These are phyloP conservation scores for Albugo candida DNA, from an alignment of 352 stramenopile species.

Conservation along the genomic window DNA sequence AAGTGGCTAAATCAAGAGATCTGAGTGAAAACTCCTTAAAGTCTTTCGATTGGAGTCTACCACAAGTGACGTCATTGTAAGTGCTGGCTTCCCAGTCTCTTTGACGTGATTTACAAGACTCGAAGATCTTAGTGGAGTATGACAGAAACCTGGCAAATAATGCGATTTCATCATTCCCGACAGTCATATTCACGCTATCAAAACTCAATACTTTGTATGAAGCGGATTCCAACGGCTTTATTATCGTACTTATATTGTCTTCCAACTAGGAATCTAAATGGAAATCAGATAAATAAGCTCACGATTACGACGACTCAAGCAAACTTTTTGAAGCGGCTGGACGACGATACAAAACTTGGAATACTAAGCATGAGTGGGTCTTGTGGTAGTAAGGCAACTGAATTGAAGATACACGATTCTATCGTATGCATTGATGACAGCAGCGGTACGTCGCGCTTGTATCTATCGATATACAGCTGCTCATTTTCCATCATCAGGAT, in stretches of 20 bases:
- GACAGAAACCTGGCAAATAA: slow-evolving; percentile 30
- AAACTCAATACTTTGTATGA: slow-evolving; percentile 44
- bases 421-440: slow-evolving; percentile 27
- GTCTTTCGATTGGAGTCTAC: slow-evolving; percentile 20
- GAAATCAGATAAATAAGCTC: slow-evolving; percentile 24
- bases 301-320: slow-evolving; percentile 21
- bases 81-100: background rate
- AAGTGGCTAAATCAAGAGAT: slow-evolving; percentile 11
- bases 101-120: background rate
- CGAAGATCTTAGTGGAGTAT: background rate
- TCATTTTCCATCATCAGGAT: slow-evolving; percentile 4
- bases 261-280: slow-evolving; percentile 19
- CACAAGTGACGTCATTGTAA: slow-evolving; percentile 22
- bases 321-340: slow-evolving; percentile 23
- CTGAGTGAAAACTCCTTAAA: slow-evolving; percentile 24
- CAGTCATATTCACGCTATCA: slow-evolving; percentile 41
- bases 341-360: background rate
- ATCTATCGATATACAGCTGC: background rate
- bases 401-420: slow-evolving; percentile 24
- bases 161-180: slow-evolving; percentile 27
- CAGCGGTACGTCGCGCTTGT: background rate
- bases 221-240: background rate
- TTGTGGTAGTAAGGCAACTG: slow-evolving; percentile 7
- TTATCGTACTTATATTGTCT: background rate
- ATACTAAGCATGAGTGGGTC: background rate